These are phyloP conservation scores for Clonostachys chloroleuca DNA, from an alignment of 2,329 filamentous ascomycete genomes.

Conservation along the genomic window DNA sequence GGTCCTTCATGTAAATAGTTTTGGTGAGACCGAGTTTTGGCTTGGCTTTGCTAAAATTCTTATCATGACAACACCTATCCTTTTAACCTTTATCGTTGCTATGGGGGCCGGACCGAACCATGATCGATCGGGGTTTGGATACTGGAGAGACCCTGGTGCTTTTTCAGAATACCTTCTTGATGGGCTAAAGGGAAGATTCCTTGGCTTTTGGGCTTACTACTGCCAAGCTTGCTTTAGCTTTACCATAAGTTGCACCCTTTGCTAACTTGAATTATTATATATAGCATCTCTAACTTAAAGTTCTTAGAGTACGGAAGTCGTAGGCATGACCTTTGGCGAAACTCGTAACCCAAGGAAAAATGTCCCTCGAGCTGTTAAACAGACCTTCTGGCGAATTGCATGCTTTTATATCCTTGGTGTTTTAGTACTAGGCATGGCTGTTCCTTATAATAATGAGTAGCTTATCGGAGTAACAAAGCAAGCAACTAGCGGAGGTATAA, in stretches of 20 bases:
- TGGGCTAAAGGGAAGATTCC: constrained; percentile 24
- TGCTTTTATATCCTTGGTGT: constrained; percentile 15
- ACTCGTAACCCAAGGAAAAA: constrained; percentile 13
- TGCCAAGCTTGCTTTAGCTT: constrained; percentile 28
- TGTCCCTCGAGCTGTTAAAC: constrained; percentile 12
- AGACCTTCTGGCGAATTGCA: constrained; percentile 15
- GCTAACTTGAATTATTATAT: too few relatives aligned
- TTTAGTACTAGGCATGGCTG: constrained; percentile 13
- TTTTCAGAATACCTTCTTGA: constrained; percentile 29
- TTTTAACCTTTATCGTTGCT: constrained; percentile 22
- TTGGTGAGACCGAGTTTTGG: constrained; percentile 43
- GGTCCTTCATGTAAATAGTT: constrained; percentile 30
- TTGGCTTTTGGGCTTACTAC: constrained; percentile 31
- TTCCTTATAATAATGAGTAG: constrained; percentile 14
- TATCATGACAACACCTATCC: constrained; percentile 33
- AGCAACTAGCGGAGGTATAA: constrained; percentile 6
- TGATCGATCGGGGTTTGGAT: constrained; percentile 33
- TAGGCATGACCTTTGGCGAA: constrained; percentile 11
- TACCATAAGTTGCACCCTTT: too few relatives aligned
- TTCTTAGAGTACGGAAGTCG: constrained; percentile 15
- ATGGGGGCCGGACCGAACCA: constrained; percentile 30
- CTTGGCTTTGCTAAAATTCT: constrained; percentile 38
- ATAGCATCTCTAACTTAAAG: too few relatives aligned
- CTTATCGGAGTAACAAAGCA: constrained; percentile 19
- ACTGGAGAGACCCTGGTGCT: constrained; percentile 36